Evolutionary conservation across 306 rosid genomes (phyloP).

Genomic region (Vicia villosa): DNA sequence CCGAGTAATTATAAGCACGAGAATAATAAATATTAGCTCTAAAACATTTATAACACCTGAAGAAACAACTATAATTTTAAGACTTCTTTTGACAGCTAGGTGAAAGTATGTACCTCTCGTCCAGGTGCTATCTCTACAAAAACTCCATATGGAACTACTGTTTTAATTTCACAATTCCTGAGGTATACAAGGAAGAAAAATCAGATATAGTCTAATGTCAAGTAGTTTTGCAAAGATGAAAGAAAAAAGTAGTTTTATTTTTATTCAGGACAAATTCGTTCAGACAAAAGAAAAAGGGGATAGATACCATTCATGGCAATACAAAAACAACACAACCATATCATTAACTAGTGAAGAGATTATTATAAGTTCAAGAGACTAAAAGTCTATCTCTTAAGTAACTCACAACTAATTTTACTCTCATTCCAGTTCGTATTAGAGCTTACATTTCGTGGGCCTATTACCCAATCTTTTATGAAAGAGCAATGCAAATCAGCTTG

Average conservation of each 20-base stretch:
- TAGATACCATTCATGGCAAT: constrained; percentile 2
- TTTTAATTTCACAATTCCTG: constrained; percentile 92
- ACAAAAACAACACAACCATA: not conserved
- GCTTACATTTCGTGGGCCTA: not conserved
- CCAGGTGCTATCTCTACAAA: constrained; percentile 98
- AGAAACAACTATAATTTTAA: constrained; percentile 16
- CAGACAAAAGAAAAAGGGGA: not conserved
- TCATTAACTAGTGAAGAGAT: not conserved
- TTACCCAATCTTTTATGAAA: not conserved
- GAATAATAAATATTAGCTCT: constrained; percentile 16
- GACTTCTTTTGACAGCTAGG: constrained; percentile 35
- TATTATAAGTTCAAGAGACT: not conserved
- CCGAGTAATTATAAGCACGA: constrained; percentile 8
- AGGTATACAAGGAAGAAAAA: constrained; percentile 21
- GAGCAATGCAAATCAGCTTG: no score
- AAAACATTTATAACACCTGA: constrained; percentile 1
- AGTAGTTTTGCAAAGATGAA: constrained; percentile 10
- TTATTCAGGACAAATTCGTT: not conserved
- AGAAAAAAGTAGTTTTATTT: not conserved
- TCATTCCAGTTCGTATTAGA: not conserved
- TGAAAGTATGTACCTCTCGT: constrained; percentile 68
- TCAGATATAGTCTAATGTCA: not conserved
- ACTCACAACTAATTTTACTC: not conserved
- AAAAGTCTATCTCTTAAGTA: not conserved
- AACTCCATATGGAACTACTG: constrained; percentile 77